Conservation (phyloP, 2,329 filamentous ascomycete genomes). For the Fusarium nanum region DNA sequence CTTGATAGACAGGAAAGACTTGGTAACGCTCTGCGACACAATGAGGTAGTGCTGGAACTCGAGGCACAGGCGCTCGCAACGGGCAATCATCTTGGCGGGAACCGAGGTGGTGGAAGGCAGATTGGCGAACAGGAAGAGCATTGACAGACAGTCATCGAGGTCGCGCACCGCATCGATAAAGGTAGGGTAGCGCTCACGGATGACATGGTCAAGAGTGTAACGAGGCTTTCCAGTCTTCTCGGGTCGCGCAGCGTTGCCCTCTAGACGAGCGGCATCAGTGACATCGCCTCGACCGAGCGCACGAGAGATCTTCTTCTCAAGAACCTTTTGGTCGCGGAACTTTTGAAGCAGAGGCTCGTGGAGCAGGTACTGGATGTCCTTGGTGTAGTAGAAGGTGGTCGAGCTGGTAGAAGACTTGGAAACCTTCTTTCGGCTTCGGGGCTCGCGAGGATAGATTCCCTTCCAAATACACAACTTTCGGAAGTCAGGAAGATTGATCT, state of each 20-base stretch:
- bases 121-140: constrained; percentile 98
- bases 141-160: constrained; percentile 94
- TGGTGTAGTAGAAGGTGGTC: constrained; percentile 91
- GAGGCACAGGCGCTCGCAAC: constrained; percentile 90
- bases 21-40: constrained; percentile 87
- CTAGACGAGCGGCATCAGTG: constrained; percentile 85
- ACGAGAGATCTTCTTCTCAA: constrained; percentile 96
- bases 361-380: constrained; percentile 97
- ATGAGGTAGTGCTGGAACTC: constrained; percentile 99
- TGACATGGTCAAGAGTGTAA: constrained; percentile 94
- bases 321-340: constrained; percentile 95
- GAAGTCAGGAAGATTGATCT: constrained; percentile 97
- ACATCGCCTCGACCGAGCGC: constrained; percentile 93
- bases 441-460: constrained; percentile 98
- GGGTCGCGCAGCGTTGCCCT: constrained; percentile 85
- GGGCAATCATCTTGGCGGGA: constrained; percentile 93
- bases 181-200: constrained; percentile 97
- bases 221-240: constrained; percentile 92
- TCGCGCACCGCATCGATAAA: constrained; percentile 95
- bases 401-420: constrained; percentile 89
- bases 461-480: constrained; percentile 99
- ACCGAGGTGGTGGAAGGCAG: constrained; percentile 90
- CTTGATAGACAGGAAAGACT: constrained; percentile 98
- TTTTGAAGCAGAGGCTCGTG: constrained; percentile 95
- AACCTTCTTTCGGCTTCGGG: constrained; percentile 96